Conservation (phyloP, 1,139 yeast species). For the Suhomyces terraborum region DNA sequence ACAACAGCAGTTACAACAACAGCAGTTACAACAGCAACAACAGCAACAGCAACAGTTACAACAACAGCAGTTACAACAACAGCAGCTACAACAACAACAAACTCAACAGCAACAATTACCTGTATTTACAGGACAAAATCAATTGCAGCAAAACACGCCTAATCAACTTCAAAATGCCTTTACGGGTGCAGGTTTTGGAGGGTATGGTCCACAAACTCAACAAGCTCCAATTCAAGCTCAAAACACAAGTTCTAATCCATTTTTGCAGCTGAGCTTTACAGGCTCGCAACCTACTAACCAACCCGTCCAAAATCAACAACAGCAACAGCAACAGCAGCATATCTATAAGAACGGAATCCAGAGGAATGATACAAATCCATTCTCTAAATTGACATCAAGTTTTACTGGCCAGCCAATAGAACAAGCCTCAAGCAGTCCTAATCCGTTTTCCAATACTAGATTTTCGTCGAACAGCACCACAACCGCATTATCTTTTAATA, state of each 20-base stretch:
- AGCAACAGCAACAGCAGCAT: slow-evolving; percentile 13
- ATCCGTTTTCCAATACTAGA: slow-evolving; percentile 53
- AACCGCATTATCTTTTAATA: slow-evolving; percentile 38
- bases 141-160: slow-evolving; percentile 12
- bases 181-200: slow-evolving; percentile 64
- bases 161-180: slow-evolving; percentile 30
- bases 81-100: slow-evolving; percentile 12
- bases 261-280: slow-evolving; percentile 12
- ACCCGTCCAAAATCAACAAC: slow-evolving; percentile 16
- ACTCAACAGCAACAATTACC: slow-evolving; percentile 19
- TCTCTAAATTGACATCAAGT: slow-evolving; percentile 28
- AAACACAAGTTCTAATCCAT: slow-evolving; percentile 22
- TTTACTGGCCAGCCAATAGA: slow-evolving; percentile 25
- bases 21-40: slow-evolving; percentile 11
- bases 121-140: slow-evolving; percentile 6
- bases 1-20: slow-evolving; percentile 13
- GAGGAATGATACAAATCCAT: slow-evolving; percentile 46
- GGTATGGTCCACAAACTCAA: slow-evolving; percentile 40
- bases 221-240: slow-evolving; percentile 17
- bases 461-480: slow-evolving; percentile 38
- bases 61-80: slow-evolving; percentile 18
- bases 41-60: slow-evolving; percentile 19
- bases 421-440: slow-evolving; percentile 31
- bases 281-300: slow-evolving; percentile 3
- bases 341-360: slow-evolving; percentile 20